Evolutionary conservation across 192 early-diverging fungal species (phyloP), one percentile per base, ranked within the genome.

Genomic region (Mortierella alpina): DNA sequence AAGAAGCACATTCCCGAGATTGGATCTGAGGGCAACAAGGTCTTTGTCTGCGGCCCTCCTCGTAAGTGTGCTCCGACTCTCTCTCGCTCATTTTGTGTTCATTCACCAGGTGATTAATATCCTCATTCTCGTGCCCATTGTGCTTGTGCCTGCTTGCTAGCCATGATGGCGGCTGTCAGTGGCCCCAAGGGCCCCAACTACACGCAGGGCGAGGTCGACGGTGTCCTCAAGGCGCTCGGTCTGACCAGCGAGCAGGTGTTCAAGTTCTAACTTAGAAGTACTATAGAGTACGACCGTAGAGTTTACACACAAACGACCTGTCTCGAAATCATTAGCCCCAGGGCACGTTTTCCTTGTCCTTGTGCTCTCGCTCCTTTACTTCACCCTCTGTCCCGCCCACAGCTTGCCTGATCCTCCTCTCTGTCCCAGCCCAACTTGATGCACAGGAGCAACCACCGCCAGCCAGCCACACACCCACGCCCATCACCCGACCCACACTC

Each of bases 121-220:
- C 31, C 31, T 31, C n/a, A 31, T 31, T 31, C 31, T 51, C 50
- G 11, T 17, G 1, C 23, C 23, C 54, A 55, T 18, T 55, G n/a
- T 55, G 17, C 23, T 18, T 55, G n/a, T 55, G 17, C 23, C 17
- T 51, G 91, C 5, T 92, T 91, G 31, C 60, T 76, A 42, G 87
- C 85, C 31, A 90, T 95, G 88, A 83, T 95, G 72, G 85, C 76
- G 41, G 61, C 84, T 8, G 55, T 95, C 40, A 90, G 91, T 73
- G 96, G 96, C 7, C 53, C 85, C 60, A 98, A 98, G 89, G 90
- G 86, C 10, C 86, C 85, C 20, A 91, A 95, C 82, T 91, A 76
- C 66, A 88, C 87, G 41, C 96, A 96, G 84, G 96, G 96, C 50
- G 86, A 89, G 40, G 68, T 98, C 50, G 73, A 79, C 12, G 96